phyloP scores from a whole-genome alignment of 371 early-diverging fungal genomes.

The Mortierella polycephala region DNA sequence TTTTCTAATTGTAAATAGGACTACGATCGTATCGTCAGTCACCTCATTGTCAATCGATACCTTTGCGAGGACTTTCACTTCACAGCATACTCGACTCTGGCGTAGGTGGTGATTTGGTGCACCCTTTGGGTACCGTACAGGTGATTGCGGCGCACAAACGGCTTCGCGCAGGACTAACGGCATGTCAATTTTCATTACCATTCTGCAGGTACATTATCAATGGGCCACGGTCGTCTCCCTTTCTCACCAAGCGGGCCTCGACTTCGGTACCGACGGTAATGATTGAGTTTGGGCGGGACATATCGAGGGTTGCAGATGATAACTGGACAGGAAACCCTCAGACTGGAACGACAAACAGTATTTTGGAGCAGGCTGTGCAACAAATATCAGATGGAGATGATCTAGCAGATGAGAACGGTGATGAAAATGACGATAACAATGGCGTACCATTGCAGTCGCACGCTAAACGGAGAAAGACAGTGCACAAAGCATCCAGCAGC shows the following conservation, averaged over 20 bases:
- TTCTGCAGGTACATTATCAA: conserved; percentile 38
- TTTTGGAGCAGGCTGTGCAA: conserved; percentile 8
- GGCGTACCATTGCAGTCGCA: background rate
- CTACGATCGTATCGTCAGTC: conserved; percentile 64
- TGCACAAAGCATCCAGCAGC: too few species aligned
- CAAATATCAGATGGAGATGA: conserved; percentile 5
- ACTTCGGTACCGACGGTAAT: conserved; percentile 16
- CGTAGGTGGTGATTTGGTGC: conserved; percentile 53
- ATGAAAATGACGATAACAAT: conserved; percentile 1
- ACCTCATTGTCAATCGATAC: conserved; percentile 58
- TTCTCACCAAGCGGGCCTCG: conserved; percentile 9
- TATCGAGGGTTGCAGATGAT: conserved; percentile 24
- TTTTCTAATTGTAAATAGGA: conserved; percentile 32
- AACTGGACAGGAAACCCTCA: background rate
- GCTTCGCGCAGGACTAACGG: background rate
- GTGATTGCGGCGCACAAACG: background rate
- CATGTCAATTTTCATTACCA: background rate
- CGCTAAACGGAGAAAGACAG: background rate
- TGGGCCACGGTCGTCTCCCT: conserved; percentile 23
- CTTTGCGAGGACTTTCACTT: conserved; percentile 68
- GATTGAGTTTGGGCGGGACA: conserved; percentile 39
- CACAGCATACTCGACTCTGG: conserved; percentile 65
- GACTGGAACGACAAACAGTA: too few species aligned
- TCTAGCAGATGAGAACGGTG: background rate
- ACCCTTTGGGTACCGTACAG: background rate